Percentiles rank a stretch among this genome's conserved stretches.
phyloP scores from a whole-genome alignment of 1,284 basidiomycete genomes.

The Pseudozyma tsukubaensis region DNA sequence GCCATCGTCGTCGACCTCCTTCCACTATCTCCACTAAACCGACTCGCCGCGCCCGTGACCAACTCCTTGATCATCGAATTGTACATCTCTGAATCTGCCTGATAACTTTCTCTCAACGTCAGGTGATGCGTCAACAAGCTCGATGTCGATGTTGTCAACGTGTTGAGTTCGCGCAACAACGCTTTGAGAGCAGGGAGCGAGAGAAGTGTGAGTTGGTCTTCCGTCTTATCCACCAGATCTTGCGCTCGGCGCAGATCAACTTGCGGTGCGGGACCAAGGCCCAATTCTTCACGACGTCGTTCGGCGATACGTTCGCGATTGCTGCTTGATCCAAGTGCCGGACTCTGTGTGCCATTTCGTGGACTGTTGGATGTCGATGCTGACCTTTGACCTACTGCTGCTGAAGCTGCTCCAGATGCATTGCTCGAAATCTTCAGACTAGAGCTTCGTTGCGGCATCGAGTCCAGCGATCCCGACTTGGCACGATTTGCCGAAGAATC shows the following conservation, averaged over 20 bases:
- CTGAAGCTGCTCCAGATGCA: constrained; percentile 7
- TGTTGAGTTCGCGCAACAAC: constrained; percentile 54
- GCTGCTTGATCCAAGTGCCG: constrained; percentile 36
- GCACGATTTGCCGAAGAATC: constrained; percentile 22
- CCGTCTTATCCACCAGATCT: constrained; percentile 48
- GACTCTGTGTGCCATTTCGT: constrained; percentile 38
- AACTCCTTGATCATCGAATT: constrained; percentile 66
- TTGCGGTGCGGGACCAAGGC: constrained; percentile 41
- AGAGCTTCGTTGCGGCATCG: constrained; percentile 27
- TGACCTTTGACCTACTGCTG: constrained; percentile 20
- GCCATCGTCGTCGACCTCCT: constrained; percentile 2
- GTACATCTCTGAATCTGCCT: constrained; percentile 65
- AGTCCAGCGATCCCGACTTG: constrained; percentile 1
- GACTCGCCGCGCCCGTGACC: constrained; percentile 60
- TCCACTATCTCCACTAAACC: constrained; percentile 31
- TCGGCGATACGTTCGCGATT: constrained; percentile 52
- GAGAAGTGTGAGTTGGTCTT: constrained; percentile 61
- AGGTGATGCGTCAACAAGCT: constrained; percentile 63
- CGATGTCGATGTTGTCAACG: constrained; percentile 55
- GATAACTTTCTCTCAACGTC: constrained; percentile 60
- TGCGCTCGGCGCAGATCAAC: constrained; percentile 55
- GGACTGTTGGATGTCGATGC: constrained; percentile 44
- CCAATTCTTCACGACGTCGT: constrained; percentile 55
- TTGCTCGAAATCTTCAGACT: constrained; percentile 20
- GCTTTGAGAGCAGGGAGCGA: constrained; percentile 60